Conservation (phyloP, 331 rosid species). For the Acacia concinna region DNA sequence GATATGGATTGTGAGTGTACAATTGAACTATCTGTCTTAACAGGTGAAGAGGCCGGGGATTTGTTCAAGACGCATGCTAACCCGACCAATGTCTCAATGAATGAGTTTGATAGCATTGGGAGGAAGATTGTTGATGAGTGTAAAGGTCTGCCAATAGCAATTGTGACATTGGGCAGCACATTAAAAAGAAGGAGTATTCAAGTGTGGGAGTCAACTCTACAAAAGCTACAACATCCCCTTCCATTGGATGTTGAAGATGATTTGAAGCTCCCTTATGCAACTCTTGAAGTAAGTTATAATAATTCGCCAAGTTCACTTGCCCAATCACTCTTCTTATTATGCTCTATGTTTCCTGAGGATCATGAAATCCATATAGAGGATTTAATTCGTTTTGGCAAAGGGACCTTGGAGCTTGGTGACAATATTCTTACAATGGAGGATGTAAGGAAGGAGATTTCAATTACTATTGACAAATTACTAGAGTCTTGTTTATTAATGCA, state of each 20-base stretch:
- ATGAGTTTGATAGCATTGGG: neutral
- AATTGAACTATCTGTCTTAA: conserved; percentile 4
- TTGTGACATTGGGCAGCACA: conserved; percentile 25
- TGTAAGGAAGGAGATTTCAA: conserved; percentile 3
- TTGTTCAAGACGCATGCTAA: conserved; percentile 11
- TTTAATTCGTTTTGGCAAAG: conserved; percentile 18
- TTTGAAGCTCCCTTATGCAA: neutral
- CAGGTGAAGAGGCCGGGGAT: conserved; percentile 16
- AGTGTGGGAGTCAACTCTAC: conserved; percentile 15
- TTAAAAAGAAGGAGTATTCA: neutral
- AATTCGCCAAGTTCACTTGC: neutral
- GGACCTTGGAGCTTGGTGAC: neutral
- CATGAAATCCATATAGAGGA: conserved; percentile 19
- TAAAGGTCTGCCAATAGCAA: conserved; percentile 32
- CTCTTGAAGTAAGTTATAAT: conserved; percentile 21
- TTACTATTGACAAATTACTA: neutral
- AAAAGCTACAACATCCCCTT: neutral
- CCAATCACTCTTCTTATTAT: conserved; percentile 4
- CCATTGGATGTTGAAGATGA: conserved; percentile 7
- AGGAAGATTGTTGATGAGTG: conserved; percentile 12
- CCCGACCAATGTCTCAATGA: neutral
- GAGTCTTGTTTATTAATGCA: conserved; percentile 22
- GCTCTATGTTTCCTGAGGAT: conserved; percentile 30
- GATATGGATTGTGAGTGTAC: conserved; percentile 17
- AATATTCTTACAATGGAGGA: neutral